These are phyloP conservation scores for Trichoderma cornu-damae DNA, from an alignment of 2,329 filamentous ascomycete genomes.

Conservation along the genomic window DNA sequence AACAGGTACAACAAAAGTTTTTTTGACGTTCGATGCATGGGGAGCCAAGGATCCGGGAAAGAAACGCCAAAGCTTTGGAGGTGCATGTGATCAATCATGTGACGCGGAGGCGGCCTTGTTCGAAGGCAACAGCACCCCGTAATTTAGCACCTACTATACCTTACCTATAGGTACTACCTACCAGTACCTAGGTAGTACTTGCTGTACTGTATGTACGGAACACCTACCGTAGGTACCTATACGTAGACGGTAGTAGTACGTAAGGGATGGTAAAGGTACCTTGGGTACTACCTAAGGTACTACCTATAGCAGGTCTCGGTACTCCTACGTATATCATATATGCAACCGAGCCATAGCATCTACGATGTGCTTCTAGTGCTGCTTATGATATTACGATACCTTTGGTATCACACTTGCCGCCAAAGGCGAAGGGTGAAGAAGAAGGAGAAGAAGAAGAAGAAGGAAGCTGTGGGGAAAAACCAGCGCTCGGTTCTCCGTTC, in stretches of 20 bases:
- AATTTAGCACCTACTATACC: too few relatives aligned
- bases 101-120: conserved; percentile 1
- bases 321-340: too few relatives aligned
- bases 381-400: neutral
- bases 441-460: neutral
- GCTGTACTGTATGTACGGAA: too few relatives aligned
- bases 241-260: too few relatives aligned
- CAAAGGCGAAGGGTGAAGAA: neutral
- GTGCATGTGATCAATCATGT: conserved; percentile 19
- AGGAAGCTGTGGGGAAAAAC: neutral
- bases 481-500: neutral
- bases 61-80: neutral
- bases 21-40: conserved; percentile 6
- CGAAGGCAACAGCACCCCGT: neutral
- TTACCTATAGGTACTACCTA: too few relatives aligned
- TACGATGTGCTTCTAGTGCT: too few relatives aligned
- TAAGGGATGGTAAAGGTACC: too few relatives aligned
- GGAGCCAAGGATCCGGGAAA: neutral
- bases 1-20: neutral
- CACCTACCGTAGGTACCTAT: too few relatives aligned
- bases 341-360: too few relatives aligned
- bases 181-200: too few relatives aligned
- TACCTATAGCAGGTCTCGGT: too few relatives aligned
- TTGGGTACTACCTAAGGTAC: too few relatives aligned
- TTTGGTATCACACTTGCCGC: neutral